Conservation (phyloP, 495 filamentous ascomycete species). For the Penicillium odoratum region DNA sequence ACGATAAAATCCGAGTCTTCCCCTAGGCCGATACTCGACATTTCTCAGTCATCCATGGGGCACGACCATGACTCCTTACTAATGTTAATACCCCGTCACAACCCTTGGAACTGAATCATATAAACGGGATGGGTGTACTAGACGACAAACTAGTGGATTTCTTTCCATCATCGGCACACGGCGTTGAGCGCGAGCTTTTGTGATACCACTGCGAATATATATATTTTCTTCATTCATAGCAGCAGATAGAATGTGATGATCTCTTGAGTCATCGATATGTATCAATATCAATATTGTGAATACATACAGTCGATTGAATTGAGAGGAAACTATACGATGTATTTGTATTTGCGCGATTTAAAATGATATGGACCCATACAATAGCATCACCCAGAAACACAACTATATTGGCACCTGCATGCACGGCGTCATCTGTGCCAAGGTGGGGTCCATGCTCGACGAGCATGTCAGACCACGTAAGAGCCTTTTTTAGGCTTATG, state of each 20-base stretch:
- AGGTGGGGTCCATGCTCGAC: background rate
- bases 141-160: background rate
- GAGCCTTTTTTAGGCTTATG: constrained; percentile 3
- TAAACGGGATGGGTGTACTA: background rate
- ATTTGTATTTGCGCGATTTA: too few species aligned
- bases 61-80: background rate
- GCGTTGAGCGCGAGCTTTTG: constrained; percentile 10
- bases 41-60: background rate
- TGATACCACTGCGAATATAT: constrained; percentile 10
- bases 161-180: constrained; percentile 2
- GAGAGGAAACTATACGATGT: background rate
- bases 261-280: too few species aligned
- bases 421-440: background rate
- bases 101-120: background rate
- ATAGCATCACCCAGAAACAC: background rate
- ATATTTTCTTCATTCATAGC: background rate
- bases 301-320: background rate
- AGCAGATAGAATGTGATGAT: too few species aligned
- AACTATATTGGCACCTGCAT: background rate
- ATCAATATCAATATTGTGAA: too few species aligned
- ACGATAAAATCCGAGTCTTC: background rate
- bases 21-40: background rate
- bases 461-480: background rate
- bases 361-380: too few species aligned
- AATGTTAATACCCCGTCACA: constrained; percentile 6